phyloP scores from a whole-genome alignment of 2,329 filamentous ascomycete species.

The Knufia fluminis region DNA sequence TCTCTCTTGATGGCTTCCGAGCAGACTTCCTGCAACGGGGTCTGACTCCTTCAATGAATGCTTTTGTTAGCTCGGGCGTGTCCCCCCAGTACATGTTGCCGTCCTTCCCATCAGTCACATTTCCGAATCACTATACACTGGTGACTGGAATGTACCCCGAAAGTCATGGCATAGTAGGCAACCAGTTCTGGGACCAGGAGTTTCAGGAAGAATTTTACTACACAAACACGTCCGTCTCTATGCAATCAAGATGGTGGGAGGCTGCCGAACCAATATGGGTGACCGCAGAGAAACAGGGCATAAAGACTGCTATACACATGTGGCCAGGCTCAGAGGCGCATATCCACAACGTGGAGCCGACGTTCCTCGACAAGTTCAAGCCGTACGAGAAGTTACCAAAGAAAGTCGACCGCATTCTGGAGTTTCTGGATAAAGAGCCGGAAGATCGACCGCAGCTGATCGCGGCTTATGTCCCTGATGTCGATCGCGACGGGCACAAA shows the following conservation, averaged over 20 bases:
- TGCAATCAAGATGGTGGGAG: conserved; percentile 96
- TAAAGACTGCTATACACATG: conserved; percentile 85
- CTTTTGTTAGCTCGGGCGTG: conserved; percentile 71
- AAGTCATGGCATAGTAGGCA: conserved; percentile 84
- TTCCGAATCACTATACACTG: conserved; percentile 91
- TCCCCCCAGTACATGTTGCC: conserved; percentile 89
- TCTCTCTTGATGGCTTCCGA: conserved; percentile 91
- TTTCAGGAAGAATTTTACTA: conserved; percentile 77
- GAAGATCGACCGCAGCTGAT: conserved; percentile 76
- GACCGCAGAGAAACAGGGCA: conserved; percentile 73
- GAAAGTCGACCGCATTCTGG: conserved; percentile 72
- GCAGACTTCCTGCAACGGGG: conserved; percentile 82
- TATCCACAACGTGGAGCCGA: conserved; percentile 64
- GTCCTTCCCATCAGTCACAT: conserved; percentile 92
- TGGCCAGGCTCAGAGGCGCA: conserved; percentile 95
- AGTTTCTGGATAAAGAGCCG: conserved; percentile 62
- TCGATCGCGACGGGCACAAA: conserved; percentile 76
- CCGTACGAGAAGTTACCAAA: conserved; percentile 60
- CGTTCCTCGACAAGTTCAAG: conserved; percentile 77
- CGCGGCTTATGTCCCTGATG: conserved; percentile 86
- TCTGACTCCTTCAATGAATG: conserved; percentile 71
- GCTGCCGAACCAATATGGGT: conserved; percentile 88
- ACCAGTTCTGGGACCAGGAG: conserved; percentile 83
- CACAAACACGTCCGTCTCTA: conserved; percentile 63
- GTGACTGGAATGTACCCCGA: conserved; percentile 89